Conservation (phyloP, 257 asterid genomes). For the Paraleonurus japonicus region DNA sequence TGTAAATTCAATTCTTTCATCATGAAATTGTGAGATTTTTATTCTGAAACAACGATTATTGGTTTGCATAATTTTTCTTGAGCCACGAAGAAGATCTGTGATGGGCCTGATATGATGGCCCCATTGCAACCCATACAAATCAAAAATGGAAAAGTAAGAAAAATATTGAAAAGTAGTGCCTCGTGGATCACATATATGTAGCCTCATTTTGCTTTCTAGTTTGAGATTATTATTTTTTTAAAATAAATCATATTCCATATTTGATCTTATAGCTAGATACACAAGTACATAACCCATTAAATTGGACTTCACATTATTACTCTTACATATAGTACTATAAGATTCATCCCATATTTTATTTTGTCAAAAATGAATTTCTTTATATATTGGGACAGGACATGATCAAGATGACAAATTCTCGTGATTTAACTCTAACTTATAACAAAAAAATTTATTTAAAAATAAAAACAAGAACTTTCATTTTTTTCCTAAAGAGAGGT, state of each 20-base stretch:
- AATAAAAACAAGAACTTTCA: too few species aligned
- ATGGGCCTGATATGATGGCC: constrained; percentile 26
- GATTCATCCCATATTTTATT: too few species aligned
- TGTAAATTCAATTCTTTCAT: background rate
- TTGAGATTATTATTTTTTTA: too few species aligned
- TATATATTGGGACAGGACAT: too few species aligned
- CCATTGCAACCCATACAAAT: constrained; percentile 19
- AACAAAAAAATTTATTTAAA: too few species aligned
- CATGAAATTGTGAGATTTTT: background rate
- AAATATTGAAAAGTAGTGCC: background rate
- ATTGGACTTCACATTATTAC: background rate
- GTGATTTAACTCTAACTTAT: too few species aligned
- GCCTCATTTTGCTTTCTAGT: background rate
- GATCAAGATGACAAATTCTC: too few species aligned
- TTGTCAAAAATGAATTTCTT: too few species aligned
- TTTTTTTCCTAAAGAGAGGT: too few species aligned
- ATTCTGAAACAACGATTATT: background rate
- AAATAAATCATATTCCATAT: background rate
- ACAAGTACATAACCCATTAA: background rate
- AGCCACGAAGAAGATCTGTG: constrained; percentile 38
- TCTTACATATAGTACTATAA: background rate
- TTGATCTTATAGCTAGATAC: background rate
- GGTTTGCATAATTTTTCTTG: constrained; percentile 34
- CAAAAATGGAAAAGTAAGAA: background rate
- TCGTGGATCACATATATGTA: background rate